Evolutionary conservation across 495 filamentous ascomycete species (phyloP).

Genomic region (Aspergillus mulundensis): DNA sequence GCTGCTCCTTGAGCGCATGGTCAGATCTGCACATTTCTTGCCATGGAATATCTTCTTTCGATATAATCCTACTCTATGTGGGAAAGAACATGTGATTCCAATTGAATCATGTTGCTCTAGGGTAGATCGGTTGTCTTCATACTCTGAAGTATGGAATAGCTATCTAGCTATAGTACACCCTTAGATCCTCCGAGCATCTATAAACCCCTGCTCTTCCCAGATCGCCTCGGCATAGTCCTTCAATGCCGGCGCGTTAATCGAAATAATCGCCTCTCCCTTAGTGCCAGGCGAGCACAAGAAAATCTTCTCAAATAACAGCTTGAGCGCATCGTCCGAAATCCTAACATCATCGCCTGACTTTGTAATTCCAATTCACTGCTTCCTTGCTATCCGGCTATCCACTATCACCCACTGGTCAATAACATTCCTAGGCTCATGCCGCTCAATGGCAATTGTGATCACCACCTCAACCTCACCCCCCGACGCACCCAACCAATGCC

Average conservation of each 20-base stretch:
- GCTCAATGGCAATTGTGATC: slow-evolving; percentile 5
- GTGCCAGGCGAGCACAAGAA: slow-evolving; percentile 2
- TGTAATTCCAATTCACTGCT: slow-evolving; percentile 3
- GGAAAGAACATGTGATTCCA: too few relatives aligned
- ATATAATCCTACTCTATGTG: too few relatives aligned
- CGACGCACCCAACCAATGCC: slow-evolving; percentile 2
- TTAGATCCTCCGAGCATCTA: not conserved
- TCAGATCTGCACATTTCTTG: too few relatives aligned
- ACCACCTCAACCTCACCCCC: slow-evolving; percentile 6
- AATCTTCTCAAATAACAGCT: slow-evolving; percentile 3
- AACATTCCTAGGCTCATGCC: not conserved
- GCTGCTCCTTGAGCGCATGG: too few relatives aligned
- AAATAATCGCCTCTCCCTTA: slow-evolving; percentile 1
- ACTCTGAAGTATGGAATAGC: too few relatives aligned
- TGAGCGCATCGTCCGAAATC: slow-evolving; percentile 2
- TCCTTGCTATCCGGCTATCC: not conserved
- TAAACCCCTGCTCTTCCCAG: slow-evolving; percentile 2
- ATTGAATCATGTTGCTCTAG: too few relatives aligned
- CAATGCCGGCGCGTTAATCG: slow-evolving; percentile 1
- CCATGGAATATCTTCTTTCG: too few relatives aligned
- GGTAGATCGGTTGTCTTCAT: too few relatives aligned
- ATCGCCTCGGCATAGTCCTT: slow-evolving; percentile 1
- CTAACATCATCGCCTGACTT: slow-evolving; percentile 1
- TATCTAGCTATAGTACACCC: not conserved
- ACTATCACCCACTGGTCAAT: slow-evolving; percentile 7